Evolutionary conservation across 2,329 filamentous ascomycete genomes (phyloP).

Genomic region (Madurella mycetomatis): DNA sequence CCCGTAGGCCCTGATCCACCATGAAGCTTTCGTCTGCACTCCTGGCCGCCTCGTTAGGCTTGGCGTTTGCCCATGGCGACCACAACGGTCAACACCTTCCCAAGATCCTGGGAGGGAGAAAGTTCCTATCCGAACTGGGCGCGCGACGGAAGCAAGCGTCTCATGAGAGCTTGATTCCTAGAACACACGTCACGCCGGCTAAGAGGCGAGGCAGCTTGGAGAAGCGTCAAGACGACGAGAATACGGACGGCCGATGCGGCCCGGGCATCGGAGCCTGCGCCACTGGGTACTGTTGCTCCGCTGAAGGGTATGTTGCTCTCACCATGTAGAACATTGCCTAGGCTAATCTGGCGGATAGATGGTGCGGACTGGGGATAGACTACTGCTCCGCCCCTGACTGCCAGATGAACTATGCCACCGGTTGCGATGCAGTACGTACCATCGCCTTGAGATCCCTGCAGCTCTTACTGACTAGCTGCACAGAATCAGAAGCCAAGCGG

Average conservation of each 20-base stretch:
- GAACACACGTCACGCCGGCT: constrained; percentile 2
- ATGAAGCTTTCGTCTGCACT: constrained; percentile 28
- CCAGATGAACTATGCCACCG: constrained; percentile 56
- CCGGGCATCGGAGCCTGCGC: constrained; percentile 28
- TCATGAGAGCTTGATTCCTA: background rate
- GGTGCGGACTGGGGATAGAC: constrained; percentile 49
- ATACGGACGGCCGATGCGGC: constrained; percentile 28
- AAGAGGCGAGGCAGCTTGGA: constrained; percentile 6
- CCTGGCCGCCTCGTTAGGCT: constrained; percentile 25
- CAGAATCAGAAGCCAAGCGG: constrained; percentile 50
- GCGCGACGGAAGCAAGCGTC: constrained; percentile 9
- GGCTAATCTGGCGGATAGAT: constrained; percentile 34
- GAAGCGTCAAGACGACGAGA: constrained; percentile 23
- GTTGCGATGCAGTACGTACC: constrained; percentile 48
- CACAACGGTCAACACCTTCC: constrained; percentile 26
- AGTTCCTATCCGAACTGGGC: constrained; percentile 24
- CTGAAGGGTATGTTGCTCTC: constrained; percentile 28
- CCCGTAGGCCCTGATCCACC: background rate
- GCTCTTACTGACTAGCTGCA: constrained; percentile 9
- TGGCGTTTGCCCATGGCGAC: constrained; percentile 27
- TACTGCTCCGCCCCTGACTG: constrained; percentile 61
- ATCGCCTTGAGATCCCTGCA: background rate
- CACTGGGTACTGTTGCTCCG: constrained; percentile 33
- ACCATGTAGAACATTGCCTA: background rate
- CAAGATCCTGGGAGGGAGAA: constrained; percentile 27